A percentile compares a stretch with the other conserved stretches of the same genome.
Conservation (phyloP, 495 filamentous ascomycete species). For the Daldinia childiae region DNA sequence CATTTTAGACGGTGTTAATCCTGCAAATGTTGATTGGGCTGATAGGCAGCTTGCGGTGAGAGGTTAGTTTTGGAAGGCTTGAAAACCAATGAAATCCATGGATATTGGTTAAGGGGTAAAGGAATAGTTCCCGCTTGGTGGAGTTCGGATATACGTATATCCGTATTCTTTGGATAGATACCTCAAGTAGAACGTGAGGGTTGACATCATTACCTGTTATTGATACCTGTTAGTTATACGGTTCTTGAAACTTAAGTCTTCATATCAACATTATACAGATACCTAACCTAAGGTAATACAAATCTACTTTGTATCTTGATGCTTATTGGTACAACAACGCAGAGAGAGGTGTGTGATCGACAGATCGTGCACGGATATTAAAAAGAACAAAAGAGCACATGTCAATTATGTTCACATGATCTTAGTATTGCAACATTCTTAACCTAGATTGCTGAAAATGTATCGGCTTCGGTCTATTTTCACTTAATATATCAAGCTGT, state of each 20-base stretch:
- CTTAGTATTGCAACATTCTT: neutral
- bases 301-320: neutral
- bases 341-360: neutral
- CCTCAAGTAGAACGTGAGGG: too few species aligned
- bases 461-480: neutral
- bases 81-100: neutral
- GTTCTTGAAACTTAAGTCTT: neutral
- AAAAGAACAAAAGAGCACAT: neutral
- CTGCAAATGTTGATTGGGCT: slow-evolving; percentile 9
- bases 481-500: neutral
- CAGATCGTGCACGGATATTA: neutral
- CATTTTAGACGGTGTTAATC: slow-evolving; percentile 4
- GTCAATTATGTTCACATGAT: neutral
- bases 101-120: neutral
- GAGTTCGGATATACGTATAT: neutral
- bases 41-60: slow-evolving; percentile 7
- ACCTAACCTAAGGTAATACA: neutral
- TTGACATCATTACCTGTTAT: too few species aligned
- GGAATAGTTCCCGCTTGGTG: neutral
- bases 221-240: too few species aligned
- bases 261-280: neutral
- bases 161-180: neutral
- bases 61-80: slow-evolving; percentile 1
- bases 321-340: neutral
- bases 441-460: neutral